A percentile compares a stretch with the other conserved stretches of the same genome.
phyloP scores from a whole-genome alignment of 176 grass and related monocot species.

The Tillandsia fasciculata region DNA sequence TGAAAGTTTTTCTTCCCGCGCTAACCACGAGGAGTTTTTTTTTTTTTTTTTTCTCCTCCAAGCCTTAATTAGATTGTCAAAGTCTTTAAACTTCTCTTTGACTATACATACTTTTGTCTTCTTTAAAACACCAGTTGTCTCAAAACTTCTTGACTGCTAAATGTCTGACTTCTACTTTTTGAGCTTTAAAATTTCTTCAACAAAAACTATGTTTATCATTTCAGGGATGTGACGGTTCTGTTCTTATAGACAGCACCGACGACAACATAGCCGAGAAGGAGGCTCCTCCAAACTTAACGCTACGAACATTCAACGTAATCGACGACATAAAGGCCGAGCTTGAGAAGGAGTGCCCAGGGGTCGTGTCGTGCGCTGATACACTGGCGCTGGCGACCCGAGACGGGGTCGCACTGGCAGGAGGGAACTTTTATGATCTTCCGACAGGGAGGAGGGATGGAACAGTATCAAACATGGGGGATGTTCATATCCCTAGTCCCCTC shows the following conservation, averaged over 20 bases:
- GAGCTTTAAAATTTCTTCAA: not conserved
- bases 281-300: slow-evolving; percentile 28
- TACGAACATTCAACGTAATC: slow-evolving; percentile 30
- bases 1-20: too few relatives aligned
- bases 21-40: too few relatives aligned
- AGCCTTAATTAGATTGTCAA: too few relatives aligned
- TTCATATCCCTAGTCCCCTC: slow-evolving; percentile 22
- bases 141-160: too few relatives aligned
- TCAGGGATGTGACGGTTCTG: slow-evolving; percentile 28
- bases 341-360: slow-evolving; percentile 28
- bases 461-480: slow-evolving; percentile 24
- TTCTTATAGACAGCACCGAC: slow-evolving; percentile 31
- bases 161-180: too few relatives aligned
- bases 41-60: too few relatives aligned
- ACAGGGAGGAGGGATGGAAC: slow-evolving; percentile 38
- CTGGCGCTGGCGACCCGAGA: slow-evolving; percentile 20
- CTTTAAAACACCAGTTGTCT: too few relatives aligned
- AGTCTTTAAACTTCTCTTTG: too few relatives aligned
- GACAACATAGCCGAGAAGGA: slow-evolving; percentile 32
- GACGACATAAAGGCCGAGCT: slow-evolving; percentile 31
- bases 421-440: slow-evolving; percentile 8
- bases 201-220: not conserved
- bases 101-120: too few relatives aligned
- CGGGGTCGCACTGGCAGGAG: slow-evolving; percentile 18
- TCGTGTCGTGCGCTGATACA: slow-evolving; percentile 43